Base-by-base conservation (phyloP, 306 rosid species). In the Urtica urens region DNA sequence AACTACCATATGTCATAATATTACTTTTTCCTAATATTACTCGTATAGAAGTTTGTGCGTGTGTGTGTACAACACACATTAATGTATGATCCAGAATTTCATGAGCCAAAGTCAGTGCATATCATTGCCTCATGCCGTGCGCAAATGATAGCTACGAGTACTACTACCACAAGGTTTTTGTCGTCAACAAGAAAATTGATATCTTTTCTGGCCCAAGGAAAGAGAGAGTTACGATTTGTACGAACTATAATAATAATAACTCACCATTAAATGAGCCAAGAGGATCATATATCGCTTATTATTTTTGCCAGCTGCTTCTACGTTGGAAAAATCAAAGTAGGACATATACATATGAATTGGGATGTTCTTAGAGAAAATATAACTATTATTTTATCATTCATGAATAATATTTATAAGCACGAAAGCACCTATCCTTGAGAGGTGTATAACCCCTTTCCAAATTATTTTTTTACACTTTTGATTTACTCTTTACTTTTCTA, bases 121-220 rank as follows among this genome's bases (percentile, higher is more conserved):
- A 51, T 51, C 27, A 51, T 51, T 51, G 42, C 29, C 52, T 28
- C 52, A 29, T 49, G 38, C 39, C 52, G 19, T 49, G 38, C 39
- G 16, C 39, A 49, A 30, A 30, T 27, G 38, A 49, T 27, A 31
- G 25, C 5, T 21, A 22, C 30, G 5, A 29, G 19, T 25, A 23
- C 13, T 19, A 1, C 14, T 25, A n/a, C n/a, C n/a, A n/a, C n/a
- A n/a, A n/a, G 22, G 51, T 11, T 46, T 46, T 51, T 51, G 57
- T 51, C 57, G 43, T 51, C 57, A 34, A 28, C 15, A 33, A 33
- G 37, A 15, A 26, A 31, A 51, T 31, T 33, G 21, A 39, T 15
- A 15, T 51, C 21, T 51, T 51, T 51, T 17, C 5, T 34, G 57
- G 57, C n/a, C 57, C 57, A 34, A 17, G 57, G 23, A 51, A 50